Base-by-base conservation (phyloP, 169 alveolate genomes). In the Plasmodium vivax region DNA sequence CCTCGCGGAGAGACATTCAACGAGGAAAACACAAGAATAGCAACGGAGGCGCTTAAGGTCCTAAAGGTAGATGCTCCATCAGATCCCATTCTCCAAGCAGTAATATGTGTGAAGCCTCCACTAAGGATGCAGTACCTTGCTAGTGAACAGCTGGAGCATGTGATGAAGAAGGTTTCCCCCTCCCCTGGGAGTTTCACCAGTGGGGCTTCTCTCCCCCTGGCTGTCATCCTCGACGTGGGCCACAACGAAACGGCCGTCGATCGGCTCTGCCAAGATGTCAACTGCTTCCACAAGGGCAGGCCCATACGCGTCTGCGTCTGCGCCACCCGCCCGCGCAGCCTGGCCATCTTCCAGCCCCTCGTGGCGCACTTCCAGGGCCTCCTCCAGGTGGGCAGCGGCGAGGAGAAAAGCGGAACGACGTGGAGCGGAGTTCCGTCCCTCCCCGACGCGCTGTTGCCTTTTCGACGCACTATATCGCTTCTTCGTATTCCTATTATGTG, bases 191-290 rank as follows among this genome's bases (percentile, higher is more conserved):
- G 41, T 8, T 30, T 51, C 7, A 91, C 56, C 81, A 80, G 4
- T 58, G 27, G 41, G 45, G 9, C 12, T 10, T 32, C 12, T 10
- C 23, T 75, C 23, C 97, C 97, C 4, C 38, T 12, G 38, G 96
- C 92, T 1, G 98, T 97, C 51, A 85, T 97, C 56, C 51, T 98
- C 32, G 99, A 98, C 80, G 98, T 97, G 8, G 98, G 97, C 7
- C 99, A 98, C 84, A 98, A 98, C 83, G 97, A 96, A 72, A 91
- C 96, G 2, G 99, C 98, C 7, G 62, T 98, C 36, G 97, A 96
- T 80, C 84, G 98, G 79, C 96, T 97, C 12, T 93, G 96, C n/a
- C 81, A 83, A 16, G 98, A 90, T 23, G 41, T 90, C 5, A 90
- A 90, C 83, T 80, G n/a, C 30, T 90, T 90, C 38, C 94, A 90